Percentiles rank a stretch among this genome's conserved stretches.
Conservation (phyloP, 1,139 yeast genomes). For the Saccharomycopsis crataegensis region DNA sequence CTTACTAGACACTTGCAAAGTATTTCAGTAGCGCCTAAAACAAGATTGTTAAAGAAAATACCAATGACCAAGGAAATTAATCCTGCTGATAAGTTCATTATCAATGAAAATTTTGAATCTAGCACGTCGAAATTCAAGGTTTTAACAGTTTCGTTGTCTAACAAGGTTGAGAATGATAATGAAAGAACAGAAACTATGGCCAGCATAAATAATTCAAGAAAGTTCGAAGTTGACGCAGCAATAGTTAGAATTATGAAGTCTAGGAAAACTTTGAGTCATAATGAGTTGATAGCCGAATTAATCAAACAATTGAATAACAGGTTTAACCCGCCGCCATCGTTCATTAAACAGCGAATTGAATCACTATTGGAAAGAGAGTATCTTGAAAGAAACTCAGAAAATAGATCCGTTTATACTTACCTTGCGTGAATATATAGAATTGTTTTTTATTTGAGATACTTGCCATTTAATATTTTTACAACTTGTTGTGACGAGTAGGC, state of each 20-base stretch:
- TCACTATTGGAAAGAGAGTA: slow-evolving; percentile 79
- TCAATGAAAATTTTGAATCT: slow-evolving; percentile 67
- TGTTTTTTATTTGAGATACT: too few species aligned
- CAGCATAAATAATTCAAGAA: slow-evolving; percentile 38
- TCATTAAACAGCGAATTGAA: slow-evolving; percentile 75
- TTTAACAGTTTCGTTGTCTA: slow-evolving; percentile 49
- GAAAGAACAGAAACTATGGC: slow-evolving; percentile 32
- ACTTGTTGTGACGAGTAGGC: too few species aligned
- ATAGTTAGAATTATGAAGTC: slow-evolving; percentile 84
- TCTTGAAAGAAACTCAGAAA: slow-evolving; percentile 60
- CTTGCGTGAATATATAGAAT: slow-evolving; percentile 38
- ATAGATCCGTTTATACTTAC: slow-evolving; percentile 60
- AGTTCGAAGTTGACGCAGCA: slow-evolving; percentile 76
- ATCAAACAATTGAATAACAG: slow-evolving; percentile 54
- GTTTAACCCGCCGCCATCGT: slow-evolving; percentile 60
- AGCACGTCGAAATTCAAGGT: slow-evolving; percentile 71
- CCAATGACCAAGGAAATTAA: slow-evolving; percentile 74
- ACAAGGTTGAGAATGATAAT: slow-evolving; percentile 31
- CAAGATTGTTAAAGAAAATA: slow-evolving; percentile 59
- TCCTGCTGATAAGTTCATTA: slow-evolving; percentile 53
- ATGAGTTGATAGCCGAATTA: slow-evolving; percentile 59
- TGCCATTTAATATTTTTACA: too few species aligned
- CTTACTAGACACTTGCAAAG: slow-evolving; percentile 75
- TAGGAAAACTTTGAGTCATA: slow-evolving; percentile 53
- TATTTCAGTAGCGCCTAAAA: slow-evolving; percentile 76